Evolutionary conservation across 2,329 filamentous ascomycete genomes (phyloP).

Genomic region (Talaromyces amestolkiae): DNA sequence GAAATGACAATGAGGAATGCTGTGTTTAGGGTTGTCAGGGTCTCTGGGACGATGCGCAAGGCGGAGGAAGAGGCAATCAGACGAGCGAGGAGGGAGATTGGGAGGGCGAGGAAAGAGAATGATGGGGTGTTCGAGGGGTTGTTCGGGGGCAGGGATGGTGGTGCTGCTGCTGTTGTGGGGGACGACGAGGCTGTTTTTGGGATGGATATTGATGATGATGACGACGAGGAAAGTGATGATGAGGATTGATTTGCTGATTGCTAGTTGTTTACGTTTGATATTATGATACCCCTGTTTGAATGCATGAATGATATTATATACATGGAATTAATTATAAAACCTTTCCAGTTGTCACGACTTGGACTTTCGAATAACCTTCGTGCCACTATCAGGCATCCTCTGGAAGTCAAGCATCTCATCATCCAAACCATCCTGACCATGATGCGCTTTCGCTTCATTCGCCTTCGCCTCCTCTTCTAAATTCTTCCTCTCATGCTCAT

Average conservation of each 20-base stretch:
- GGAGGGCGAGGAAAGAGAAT: slow-evolving; percentile 58
- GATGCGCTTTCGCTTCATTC: slow-evolving; percentile 37
- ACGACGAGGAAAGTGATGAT: slow-evolving; percentile 11
- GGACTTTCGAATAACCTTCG: slow-evolving; percentile 67
- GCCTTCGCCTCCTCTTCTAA: slow-evolving; percentile 71
- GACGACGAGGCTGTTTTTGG: slow-evolving; percentile 38
- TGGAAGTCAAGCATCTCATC: slow-evolving; percentile 28
- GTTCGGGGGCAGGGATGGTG: slow-evolving; percentile 23
- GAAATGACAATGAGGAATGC: slow-evolving; percentile 49
- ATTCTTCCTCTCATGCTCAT: slow-evolving; percentile 71
- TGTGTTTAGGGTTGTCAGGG: slow-evolving; percentile 78
- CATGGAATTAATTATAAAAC: neutral
- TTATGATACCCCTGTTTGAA: slow-evolving; percentile 11
- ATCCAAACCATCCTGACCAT: slow-evolving; percentile 37
- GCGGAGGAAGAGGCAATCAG: slow-evolving; percentile 85
- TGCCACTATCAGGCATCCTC: slow-evolving; percentile 59
- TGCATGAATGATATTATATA: neutral
- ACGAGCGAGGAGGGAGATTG: slow-evolving; percentile 68
- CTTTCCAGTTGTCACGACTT: neutral
- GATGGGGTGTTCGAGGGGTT: slow-evolving; percentile 36
- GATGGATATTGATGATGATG: slow-evolving; percentile 17
- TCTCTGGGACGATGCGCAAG: slow-evolving; percentile 91
- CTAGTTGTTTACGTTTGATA: slow-evolving; percentile 15
- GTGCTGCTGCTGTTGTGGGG: slow-evolving; percentile 34
- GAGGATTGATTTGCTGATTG: neutral